Evolutionary conservation across 495 filamentous ascomycete genomes (phyloP).

Genomic region (Talaromyces thailandensis): DNA sequence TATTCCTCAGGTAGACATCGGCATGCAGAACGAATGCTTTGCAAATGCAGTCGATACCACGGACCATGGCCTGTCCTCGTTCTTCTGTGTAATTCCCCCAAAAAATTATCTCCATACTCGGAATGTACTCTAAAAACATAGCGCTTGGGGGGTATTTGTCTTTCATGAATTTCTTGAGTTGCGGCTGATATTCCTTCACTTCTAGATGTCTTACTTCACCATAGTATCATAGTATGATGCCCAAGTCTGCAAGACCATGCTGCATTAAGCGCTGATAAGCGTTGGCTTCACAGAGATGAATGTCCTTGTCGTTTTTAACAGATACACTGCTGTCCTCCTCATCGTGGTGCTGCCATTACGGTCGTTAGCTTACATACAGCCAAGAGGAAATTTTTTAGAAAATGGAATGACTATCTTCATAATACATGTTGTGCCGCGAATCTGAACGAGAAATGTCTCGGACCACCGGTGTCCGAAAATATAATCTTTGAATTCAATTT

Average conservation of each 20-base stretch:
- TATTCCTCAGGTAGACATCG: slow-evolving; percentile 9
- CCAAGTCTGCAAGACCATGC: slow-evolving; percentile 2
- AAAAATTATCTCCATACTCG: slow-evolving; percentile 6
- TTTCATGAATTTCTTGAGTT: slow-evolving; percentile 5
- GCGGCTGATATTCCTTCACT: neutral
- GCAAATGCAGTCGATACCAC: slow-evolving; percentile 10
- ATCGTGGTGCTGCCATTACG: no score
- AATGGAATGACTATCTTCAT: neutral
- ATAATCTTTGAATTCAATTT: neutral
- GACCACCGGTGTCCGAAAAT: neutral
- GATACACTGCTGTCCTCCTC: no score
- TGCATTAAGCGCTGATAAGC: slow-evolving; percentile 6
- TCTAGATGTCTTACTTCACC: slow-evolving; percentile 5
- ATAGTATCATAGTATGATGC: slow-evolving; percentile 8
- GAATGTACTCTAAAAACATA: slow-evolving; percentile 12
- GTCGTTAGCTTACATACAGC: no score
- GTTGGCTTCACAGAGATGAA: slow-evolving; percentile 2
- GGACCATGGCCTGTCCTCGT: neutral
- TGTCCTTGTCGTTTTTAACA: neutral
- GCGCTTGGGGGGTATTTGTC: slow-evolving; percentile 8
- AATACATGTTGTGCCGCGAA: neutral
- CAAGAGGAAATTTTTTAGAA: neutral
- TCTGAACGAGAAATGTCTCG: neutral
- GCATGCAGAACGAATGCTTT: slow-evolving; percentile 8
- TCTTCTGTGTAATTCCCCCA: slow-evolving; percentile 9